Base-by-base conservation (phyloP, 2,329 filamentous ascomycete genomes). In the Madurella mycetomatis region DNA sequence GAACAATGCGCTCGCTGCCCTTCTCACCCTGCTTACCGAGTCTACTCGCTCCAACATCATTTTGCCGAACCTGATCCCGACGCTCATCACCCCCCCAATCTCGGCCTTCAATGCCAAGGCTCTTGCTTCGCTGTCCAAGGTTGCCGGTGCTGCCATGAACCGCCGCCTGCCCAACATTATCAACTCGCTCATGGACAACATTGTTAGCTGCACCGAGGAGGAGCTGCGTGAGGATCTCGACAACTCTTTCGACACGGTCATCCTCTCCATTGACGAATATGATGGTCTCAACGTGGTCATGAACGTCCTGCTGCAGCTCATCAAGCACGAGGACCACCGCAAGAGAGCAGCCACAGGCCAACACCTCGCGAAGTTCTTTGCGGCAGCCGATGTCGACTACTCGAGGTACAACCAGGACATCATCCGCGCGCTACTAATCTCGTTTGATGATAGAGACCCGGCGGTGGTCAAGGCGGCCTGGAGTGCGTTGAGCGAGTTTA, bases 331-430 rank as follows among this genome's bases (percentile, higher is more conserved):
- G 37, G 92, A 99, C 67, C 91, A 99, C 70, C 83, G 80, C 55
- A 88, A 87, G 72, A 85, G 95, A 61, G 84, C 89, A 32, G 82
- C 83, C 50, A 91, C 90, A 9, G 89, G 89, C 46, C 76, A 80
- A 42, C 92, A 95, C 65, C 76, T 99, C 54, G 85, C 87, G 57
- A 89, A 83, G 58, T 99, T 97, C 81, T 97, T 97, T 68, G 76
- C 85, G 0, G 78, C 83, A 49, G 81, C 89, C 9, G 83, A 87
- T 19, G 81, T 96, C 30, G 94, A 99, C 73, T 96, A 95, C 72
- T 95, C 92, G 30, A 82, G 92, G 48, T 99, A 97, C 76, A 91
- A 96, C 70, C 92, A 92, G 67, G 92, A 99, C 65, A 87, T 99
- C 50, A 90, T 99, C 65, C 88, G 92, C 13, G 87, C 89, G 3